phyloP scores from a whole-genome alignment of 768 basidiomycete genomes.

The Cubamyces sp. region DNA sequence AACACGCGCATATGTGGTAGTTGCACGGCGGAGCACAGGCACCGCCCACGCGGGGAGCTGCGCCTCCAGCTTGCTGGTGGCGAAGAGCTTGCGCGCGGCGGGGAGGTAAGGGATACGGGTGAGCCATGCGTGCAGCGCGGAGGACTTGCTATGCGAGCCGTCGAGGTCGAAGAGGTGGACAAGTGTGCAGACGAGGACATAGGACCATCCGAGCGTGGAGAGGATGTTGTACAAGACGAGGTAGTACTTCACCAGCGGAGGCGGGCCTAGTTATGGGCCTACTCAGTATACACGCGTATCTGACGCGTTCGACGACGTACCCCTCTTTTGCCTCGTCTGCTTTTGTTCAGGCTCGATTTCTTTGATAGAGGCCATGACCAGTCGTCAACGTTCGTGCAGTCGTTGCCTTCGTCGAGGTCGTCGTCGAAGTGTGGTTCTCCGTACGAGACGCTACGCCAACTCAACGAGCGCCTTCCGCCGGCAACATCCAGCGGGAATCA shows the following conservation, averaged over 20 bases:
- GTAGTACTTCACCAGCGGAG: slow-evolving; percentile 51
- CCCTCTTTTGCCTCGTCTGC: slow-evolving; percentile 11
- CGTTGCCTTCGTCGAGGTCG: slow-evolving; percentile 2
- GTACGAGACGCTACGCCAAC: slow-evolving; percentile 4
- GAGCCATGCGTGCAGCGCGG: slow-evolving; percentile 12
- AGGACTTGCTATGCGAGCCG: slow-evolving; percentile 7
- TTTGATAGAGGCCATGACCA: slow-evolving; percentile 28
- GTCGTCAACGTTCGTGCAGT: slow-evolving; percentile 13
- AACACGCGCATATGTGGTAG: slow-evolving; percentile 63
- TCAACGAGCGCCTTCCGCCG: slow-evolving; percentile 7
- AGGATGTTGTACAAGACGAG: slow-evolving; percentile 78
- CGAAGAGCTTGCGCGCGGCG: slow-evolving; percentile 8
- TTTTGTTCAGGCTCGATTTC: slow-evolving; percentile 21
- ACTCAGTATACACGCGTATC: slow-evolving; percentile 1
- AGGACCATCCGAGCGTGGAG: slow-evolving; percentile 76
- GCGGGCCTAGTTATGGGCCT: slow-evolving; percentile 19
- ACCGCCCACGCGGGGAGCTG: slow-evolving; percentile 41
- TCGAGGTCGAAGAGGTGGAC: slow-evolving; percentile 43
- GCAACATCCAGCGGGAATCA: neutral
- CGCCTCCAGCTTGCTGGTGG: slow-evolving; percentile 17
- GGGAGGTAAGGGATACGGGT: slow-evolving; percentile 20
- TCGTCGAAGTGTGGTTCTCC: neutral
- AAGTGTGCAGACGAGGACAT: slow-evolving; percentile 63
- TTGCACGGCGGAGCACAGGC: slow-evolving; percentile 53
- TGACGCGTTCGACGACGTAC: neutral